Conservation (phyloP, 2,329 filamentous ascomycete genomes). For the Talaromyces sp. region DNA sequence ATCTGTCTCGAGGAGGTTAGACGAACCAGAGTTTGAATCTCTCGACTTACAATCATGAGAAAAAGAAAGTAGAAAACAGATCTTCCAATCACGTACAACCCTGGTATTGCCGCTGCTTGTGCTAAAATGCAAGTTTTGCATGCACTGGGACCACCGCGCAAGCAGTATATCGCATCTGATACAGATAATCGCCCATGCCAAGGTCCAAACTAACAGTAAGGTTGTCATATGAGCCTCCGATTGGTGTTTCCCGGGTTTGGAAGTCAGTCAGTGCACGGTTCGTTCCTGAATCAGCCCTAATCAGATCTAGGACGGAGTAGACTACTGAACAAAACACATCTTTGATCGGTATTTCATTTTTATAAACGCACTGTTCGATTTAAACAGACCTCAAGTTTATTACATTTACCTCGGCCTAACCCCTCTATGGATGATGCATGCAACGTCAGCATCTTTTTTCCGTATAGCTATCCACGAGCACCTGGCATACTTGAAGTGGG, state of each 20-base stretch:
- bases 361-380: not conserved
- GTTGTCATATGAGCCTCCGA: slow-evolving; percentile 7
- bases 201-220: not conserved
- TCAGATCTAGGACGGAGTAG: not conserved
- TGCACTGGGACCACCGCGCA: not conserved
- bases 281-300: not conserved
- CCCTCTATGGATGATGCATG: not conserved
- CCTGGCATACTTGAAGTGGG: not conserved
- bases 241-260: not conserved
- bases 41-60: not conserved
- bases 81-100: not conserved
- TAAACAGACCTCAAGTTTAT: not conserved
- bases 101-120: not conserved
- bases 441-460: not conserved
- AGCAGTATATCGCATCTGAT: not conserved
- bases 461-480: not conserved
- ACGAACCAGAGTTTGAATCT: not conserved
- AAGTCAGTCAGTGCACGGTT: not conserved
- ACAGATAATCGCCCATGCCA: not conserved
- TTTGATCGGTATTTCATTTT: not conserved
- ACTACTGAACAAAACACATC: not conserved
- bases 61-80: not conserved
- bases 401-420: not conserved
- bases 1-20: not conserved
- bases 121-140: not conserved